Evolutionary conservation across 2,329 filamentous ascomycete genomes (phyloP), one percentile per base, ranked within the genome.

Genomic region (Paradendryphiella salina): DNA sequence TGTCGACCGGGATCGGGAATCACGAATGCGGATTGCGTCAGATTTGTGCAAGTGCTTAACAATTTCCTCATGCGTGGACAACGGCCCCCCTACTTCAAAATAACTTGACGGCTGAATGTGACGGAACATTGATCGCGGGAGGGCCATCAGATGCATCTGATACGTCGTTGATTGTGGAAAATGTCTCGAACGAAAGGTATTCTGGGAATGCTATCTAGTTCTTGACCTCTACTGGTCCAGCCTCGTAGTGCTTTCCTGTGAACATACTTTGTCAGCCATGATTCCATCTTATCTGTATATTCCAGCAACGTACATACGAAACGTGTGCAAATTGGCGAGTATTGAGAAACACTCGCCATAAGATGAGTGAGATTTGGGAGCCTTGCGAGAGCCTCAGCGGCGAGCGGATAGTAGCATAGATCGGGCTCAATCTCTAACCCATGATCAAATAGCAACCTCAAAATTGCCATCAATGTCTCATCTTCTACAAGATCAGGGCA

Each of bases 211-310:
- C 46, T 18, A 43, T 17, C 2, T 42, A 48, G n/a, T 48, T 21
- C 1, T 11, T 11, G 21, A 48, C 34, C 17, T 48, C 23, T 32
- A 48, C 14, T 35, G 37, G 49, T 3, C 31, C 21, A 1, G 23
- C 48, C 20, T 47, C 52, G 37, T 45, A 49, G 15, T 44, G 39
- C 20, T 56, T 49, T 32, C 39, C 36, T 14, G 46, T 50, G 17
- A 10, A 28, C 1, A 3, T 11, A 2, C 1, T n/a, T 15, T 29
- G 15, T 45, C 14, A 50, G 34, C 29, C 6, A 31, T 21, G 5
- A 13, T 20, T 28, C 21, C 6, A 14, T 4, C 31, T 15, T 5
- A 17, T 8, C 9, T 15, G 37, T 14, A 21, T 3, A 35, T 7
- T 2, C 2, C 8, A 11, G 8, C n/a, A 3, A 31, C 45, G 10